Conservation (phyloP, 1,139 yeast genomes). For the Wickerhamiella infanticola region DNA sequence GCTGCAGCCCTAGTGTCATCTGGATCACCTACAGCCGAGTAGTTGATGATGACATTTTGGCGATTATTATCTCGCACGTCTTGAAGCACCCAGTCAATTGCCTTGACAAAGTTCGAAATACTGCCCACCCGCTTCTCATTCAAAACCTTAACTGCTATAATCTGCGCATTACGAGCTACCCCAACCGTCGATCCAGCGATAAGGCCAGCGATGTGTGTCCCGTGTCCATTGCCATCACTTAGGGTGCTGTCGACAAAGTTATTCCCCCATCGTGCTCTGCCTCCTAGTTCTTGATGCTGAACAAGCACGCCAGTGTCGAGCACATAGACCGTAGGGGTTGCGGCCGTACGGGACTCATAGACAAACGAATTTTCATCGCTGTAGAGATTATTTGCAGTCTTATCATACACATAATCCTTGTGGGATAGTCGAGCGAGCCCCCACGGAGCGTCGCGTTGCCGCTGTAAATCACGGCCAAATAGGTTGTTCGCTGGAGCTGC, state of each 20-base stretch:
- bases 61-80: slow-evolving; percentile 20
- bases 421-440: slow-evolving; percentile 86
- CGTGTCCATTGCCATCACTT: slow-evolving; percentile 82
- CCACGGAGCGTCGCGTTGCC: slow-evolving; percentile 79
- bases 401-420: slow-evolving; percentile 60
- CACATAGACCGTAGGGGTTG: slow-evolving; percentile 55
- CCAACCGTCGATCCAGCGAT: slow-evolving; percentile 43
- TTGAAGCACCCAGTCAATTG: slow-evolving; percentile 29
- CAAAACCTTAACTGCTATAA: slow-evolving; percentile 41
- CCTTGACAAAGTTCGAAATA: slow-evolving; percentile 31
- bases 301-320: slow-evolving; percentile 85
- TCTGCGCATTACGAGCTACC: slow-evolving; percentile 42
- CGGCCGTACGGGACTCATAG: slow-evolving; percentile 33
- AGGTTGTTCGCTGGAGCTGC: neutral
- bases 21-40: slow-evolving; percentile 46
- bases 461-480: slow-evolving; percentile 12
- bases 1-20: slow-evolving; percentile 32
- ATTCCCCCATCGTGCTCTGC: slow-evolving; percentile 79
- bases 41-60: slow-evolving; percentile 33
- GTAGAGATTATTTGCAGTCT: slow-evolving; percentile 29
- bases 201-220: slow-evolving; percentile 42
- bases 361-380: slow-evolving; percentile 29
- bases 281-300: slow-evolving; percentile 65
- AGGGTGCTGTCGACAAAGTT: slow-evolving; percentile 56
- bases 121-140: slow-evolving; percentile 33